Percentiles rank a stretch among this genome's conserved stretches.
These are phyloP conservation scores for Parsonsia alboflavescens DNA, from an alignment of 257 asterid genomes.

Conservation along the genomic window DNA sequence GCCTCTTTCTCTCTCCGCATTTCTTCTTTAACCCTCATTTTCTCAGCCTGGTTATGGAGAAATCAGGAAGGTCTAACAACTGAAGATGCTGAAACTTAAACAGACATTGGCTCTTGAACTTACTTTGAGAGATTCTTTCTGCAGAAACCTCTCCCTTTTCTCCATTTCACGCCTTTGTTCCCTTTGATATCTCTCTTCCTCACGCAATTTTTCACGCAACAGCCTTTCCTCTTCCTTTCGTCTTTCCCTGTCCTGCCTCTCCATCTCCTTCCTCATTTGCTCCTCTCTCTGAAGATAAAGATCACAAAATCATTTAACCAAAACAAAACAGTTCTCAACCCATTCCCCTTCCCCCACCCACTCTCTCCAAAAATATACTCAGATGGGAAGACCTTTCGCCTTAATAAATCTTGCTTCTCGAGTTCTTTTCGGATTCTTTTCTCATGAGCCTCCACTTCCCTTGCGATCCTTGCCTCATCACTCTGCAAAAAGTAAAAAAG, in stretches of 20 bases:
- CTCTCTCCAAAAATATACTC: neutral
- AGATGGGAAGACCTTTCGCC: constrained; percentile 54
- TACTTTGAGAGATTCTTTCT: constrained; percentile 69
- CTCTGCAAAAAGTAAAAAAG: constrained; percentile 36
- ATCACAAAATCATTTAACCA: constrained; percentile 10
- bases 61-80: neutral
- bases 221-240: constrained; percentile 81
- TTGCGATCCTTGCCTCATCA: constrained; percentile 78
- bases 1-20: constrained; percentile 81
- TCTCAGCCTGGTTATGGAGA: constrained; percentile 58
- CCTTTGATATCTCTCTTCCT: constrained; percentile 66
- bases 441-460: constrained; percentile 84
- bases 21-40: constrained; percentile 75
- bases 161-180: constrained; percentile 95
- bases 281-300: constrained; percentile 62
- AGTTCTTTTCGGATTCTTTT: constrained; percentile 79
- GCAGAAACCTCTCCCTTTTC: constrained; percentile 70
- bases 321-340: neutral
- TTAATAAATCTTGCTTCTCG: constrained; percentile 73
- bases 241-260: constrained; percentile 81
- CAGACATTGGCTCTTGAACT: constrained; percentile 17
- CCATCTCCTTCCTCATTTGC: constrained; percentile 84
- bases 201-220: constrained; percentile 84
- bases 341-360: neutral
- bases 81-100: neutral